A percentile compares a stretch with the other conserved stretches of the same genome.
Evolutionary conservation across 176 grass and related monocot genomes (phyloP).

Genomic region (Puccinellia tenuiflora): DNA sequence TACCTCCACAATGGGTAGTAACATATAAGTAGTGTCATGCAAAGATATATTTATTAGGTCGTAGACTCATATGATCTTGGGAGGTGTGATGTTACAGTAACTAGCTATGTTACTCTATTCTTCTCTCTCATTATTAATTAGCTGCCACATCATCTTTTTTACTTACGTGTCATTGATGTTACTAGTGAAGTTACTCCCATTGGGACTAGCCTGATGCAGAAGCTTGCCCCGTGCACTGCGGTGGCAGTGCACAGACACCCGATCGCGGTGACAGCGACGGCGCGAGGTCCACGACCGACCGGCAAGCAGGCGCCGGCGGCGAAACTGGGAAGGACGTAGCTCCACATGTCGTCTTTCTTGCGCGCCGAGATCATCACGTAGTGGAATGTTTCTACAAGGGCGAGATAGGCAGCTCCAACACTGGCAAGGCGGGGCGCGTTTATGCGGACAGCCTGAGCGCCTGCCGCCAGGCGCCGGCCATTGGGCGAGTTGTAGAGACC

Average conservation of each 20-base stretch:
- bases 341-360: slow-evolving; percentile 71
- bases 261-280: slow-evolving; percentile 23
- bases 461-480: slow-evolving; percentile 46
- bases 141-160: too few relatives aligned
- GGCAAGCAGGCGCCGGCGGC: slow-evolving; percentile 39
- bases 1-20: too few relatives aligned
- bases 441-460: slow-evolving; percentile 39
- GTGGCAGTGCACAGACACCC: slow-evolving; percentile 19
- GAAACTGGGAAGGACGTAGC: slow-evolving; percentile 45
- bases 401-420: slow-evolving; percentile 44
- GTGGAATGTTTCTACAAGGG: slow-evolving; percentile 48
- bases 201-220: too few relatives aligned
- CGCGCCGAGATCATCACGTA: slow-evolving; percentile 57
- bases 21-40: too few relatives aligned
- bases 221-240: slow-evolving; percentile 44
- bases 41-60: too few relatives aligned
- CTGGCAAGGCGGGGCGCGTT: slow-evolving; percentile 52
- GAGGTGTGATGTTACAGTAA: too few relatives aligned
- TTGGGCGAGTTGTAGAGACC: slow-evolving; percentile 51
- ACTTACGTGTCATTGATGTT: too few relatives aligned
- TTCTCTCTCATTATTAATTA: too few relatives aligned
- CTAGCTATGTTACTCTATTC: too few relatives aligned
- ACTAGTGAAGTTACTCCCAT: too few relatives aligned
- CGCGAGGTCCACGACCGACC: slow-evolving; percentile 29
- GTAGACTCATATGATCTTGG: too few relatives aligned